Percentiles rank a stretch among this genome's conserved stretches.
Evolutionary conservation across 2,329 filamentous ascomycete genomes (phyloP).

Genomic region (Diaporthe vaccinii): DNA sequence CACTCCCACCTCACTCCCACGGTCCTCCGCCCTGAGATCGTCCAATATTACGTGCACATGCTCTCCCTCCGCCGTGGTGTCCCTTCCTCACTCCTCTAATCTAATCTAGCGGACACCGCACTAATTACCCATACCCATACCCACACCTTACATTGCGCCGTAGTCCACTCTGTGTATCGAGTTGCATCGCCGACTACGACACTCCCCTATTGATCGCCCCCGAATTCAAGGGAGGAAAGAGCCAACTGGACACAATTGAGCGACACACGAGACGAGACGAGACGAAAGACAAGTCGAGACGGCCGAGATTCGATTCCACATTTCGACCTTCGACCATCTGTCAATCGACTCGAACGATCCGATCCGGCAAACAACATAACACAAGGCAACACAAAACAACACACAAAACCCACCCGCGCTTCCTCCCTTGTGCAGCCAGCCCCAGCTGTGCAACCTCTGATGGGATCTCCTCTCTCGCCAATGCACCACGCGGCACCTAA

Average conservation of each 20-base stretch:
- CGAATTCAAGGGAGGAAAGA: background rate
- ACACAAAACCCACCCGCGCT: background rate
- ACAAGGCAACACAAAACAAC: constrained; percentile 8
- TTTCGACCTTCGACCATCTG: constrained; percentile 44
- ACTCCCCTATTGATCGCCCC: constrained; percentile 47
- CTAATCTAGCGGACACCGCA: constrained; percentile 26
- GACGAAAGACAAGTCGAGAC: constrained; percentile 6
- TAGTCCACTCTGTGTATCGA: constrained; percentile 1
- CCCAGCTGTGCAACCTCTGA: constrained; percentile 24
- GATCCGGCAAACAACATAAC: background rate
- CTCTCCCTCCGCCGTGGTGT: constrained; percentile 6
- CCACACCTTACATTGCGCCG: constrained; percentile 30
- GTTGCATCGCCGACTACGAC: constrained; percentile 21
- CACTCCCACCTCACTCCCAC: background rate
- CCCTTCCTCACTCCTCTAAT: constrained; percentile 35
- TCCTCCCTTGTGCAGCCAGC: constrained; percentile 1
- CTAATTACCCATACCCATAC: constrained; percentile 32
- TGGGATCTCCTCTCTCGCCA: constrained; percentile 39
- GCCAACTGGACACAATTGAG: background rate
- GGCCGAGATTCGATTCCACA: constrained; percentile 45
- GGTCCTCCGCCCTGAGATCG: constrained; percentile 1
- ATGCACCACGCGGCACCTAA: constrained; percentile 36
- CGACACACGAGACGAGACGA: constrained; percentile 15
- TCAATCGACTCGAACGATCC: constrained; percentile 37
- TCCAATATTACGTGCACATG: constrained; percentile 33